A percentile compares a stretch with the other conserved stretches of the same genome.
These are phyloP conservation scores for Niveomyces coronatus DNA, from an alignment of 2,329 filamentous ascomycete species.

Conservation along the genomic window DNA sequence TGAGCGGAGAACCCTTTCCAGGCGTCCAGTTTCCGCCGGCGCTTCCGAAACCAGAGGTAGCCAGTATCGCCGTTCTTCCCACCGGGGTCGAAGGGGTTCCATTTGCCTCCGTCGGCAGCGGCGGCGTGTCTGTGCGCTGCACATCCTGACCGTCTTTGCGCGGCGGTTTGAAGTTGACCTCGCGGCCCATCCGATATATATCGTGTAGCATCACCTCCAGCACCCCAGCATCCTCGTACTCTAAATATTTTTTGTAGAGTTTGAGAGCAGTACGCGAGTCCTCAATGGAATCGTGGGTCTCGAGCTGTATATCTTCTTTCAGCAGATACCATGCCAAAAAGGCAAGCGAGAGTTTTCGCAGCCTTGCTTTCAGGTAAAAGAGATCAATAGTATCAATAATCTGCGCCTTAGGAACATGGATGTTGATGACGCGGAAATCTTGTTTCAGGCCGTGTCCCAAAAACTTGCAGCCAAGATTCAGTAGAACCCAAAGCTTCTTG, in stretches of 20 bases:
- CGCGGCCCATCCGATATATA: conserved; percentile 53
- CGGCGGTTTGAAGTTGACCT: conserved; percentile 41
- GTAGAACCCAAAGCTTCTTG: conserved; percentile 94
- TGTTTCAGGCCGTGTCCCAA: conserved; percentile 88
- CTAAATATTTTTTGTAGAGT: conserved; percentile 79
- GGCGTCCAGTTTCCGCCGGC: conserved; percentile 33
- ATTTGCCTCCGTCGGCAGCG: conserved; percentile 29
- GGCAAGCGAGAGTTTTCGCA: conserved; percentile 80
- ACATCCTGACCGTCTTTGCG: conserved; percentile 34
- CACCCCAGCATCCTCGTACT: conserved; percentile 79
- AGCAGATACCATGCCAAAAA: conserved; percentile 88
- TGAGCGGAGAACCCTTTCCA: conserved; percentile 32
- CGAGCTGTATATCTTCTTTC: conserved; percentile 86
- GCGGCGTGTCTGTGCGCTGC: conserved; percentile 44
- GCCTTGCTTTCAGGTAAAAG: conserved; percentile 71
- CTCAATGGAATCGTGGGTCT: conserved; percentile 90
- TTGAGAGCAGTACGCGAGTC: conserved; percentile 86
- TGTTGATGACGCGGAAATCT: conserved; percentile 97
- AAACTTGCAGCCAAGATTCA: conserved; percentile 90
- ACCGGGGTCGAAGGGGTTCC: conserved; percentile 36
- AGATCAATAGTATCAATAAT: conserved; percentile 91
- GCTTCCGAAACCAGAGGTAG: conserved; percentile 28
- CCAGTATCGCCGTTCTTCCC: conserved; percentile 27
- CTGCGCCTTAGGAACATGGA: conserved; percentile 81
- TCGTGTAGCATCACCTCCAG: conserved; percentile 76